These are phyloP conservation scores for Lasiodiplodia sp. DNA, from an alignment of 2,329 filamentous ascomycete species.

Conservation along the genomic window DNA sequence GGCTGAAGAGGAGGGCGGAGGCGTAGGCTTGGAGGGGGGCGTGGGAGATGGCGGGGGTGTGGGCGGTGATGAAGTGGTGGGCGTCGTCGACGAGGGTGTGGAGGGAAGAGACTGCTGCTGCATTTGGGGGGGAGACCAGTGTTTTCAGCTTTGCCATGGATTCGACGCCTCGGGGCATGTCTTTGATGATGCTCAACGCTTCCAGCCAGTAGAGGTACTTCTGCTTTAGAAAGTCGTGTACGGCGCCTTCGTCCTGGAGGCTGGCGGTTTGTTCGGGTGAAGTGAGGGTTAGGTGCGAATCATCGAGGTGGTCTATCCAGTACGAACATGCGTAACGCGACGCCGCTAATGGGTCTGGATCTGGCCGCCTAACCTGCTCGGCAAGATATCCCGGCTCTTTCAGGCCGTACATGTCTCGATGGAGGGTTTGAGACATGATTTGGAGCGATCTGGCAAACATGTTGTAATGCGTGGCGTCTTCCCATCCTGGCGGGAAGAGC, in stretches of 20 bases:
- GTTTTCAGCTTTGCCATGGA: conserved; percentile 32
- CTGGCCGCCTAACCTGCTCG: conserved; percentile 34
- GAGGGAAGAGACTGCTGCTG: no score
- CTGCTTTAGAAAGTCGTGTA: conserved; percentile 28
- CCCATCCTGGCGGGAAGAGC: conserved; percentile 38
- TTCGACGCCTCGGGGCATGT: conserved; percentile 32
- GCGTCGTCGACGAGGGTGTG: conserved; percentile 33
- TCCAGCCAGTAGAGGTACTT: conserved; percentile 35
- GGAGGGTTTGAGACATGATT: conserved; percentile 34
- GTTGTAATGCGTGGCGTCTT: neutral
- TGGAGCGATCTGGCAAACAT: conserved; percentile 49
- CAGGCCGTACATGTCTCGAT: conserved; percentile 39
- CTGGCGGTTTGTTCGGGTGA: neutral
- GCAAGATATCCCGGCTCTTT: conserved; percentile 33
- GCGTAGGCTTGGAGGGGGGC: conserved; percentile 38
- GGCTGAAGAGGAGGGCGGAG: conserved; percentile 37
- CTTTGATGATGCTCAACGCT: conserved; percentile 34
- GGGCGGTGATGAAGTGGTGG: conserved; percentile 37
- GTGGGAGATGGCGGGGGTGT: conserved; percentile 35
- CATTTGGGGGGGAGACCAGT: neutral
- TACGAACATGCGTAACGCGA: conserved; percentile 41
- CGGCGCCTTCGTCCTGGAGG: conserved; percentile 28
- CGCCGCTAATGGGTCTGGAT: conserved; percentile 38
- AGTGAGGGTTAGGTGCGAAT: conserved; percentile 27
- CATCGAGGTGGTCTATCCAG: conserved; percentile 46